phyloP scores from a whole-genome alignment of 495 filamentous ascomycete species.

The Copromyces sp. region DNA sequence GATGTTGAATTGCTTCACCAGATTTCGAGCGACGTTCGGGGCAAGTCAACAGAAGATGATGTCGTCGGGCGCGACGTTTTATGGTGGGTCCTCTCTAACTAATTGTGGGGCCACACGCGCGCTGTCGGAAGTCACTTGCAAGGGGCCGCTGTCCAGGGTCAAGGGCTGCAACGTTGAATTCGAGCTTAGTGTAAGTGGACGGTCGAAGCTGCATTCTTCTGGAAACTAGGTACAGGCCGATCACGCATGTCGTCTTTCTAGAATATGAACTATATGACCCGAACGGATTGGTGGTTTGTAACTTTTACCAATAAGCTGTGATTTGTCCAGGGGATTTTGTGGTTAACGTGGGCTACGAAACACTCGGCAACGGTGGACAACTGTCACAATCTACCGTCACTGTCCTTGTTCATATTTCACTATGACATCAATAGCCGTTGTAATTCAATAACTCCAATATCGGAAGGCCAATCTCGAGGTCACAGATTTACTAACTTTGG shows the following conservation, averaged over 20 bases:
- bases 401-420: neutral
- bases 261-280: too few species aligned
- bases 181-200: neutral
- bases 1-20: neutral
- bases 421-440: neutral
- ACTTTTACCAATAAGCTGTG: neutral
- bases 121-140: neutral
- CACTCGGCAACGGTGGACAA: neutral
- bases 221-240: neutral
- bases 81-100: slow-evolving; percentile 2
- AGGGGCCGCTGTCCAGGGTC: neutral
- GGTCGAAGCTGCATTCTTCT: neutral
- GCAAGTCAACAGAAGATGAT: slow-evolving; percentile 1
- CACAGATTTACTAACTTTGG: neutral
- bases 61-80: slow-evolving; percentile 3
- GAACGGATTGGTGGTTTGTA: neutral
- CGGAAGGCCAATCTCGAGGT: neutral
- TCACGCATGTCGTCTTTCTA: neutral
- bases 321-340: neutral
- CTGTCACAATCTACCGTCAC: neutral
- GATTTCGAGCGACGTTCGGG: neutral
- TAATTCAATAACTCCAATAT: neutral
- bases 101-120: slow-evolving; percentile 1
- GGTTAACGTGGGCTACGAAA: neutral
- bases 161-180: neutral